Conservation (phyloP, 805 yeast species). For the Candida ortonii region DNA sequence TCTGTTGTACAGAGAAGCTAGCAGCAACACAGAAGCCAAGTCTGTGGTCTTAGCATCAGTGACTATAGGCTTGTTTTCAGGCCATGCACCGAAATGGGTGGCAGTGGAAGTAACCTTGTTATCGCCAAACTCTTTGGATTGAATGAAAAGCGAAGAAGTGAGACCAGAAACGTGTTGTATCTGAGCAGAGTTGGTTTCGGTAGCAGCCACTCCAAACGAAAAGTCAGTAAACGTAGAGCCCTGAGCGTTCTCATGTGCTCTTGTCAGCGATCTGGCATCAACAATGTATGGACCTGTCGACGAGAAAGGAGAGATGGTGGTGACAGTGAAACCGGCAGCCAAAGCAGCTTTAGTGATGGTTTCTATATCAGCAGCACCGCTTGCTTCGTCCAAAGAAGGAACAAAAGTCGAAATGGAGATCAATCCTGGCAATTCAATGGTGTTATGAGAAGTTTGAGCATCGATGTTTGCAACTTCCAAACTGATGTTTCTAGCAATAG, state of each 20-base stretch:
- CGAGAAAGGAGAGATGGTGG: slow-evolving; percentile 74
- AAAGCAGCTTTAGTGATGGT: slow-evolving; percentile 67
- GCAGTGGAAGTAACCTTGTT: slow-evolving; percentile 76
- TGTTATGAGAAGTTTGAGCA: slow-evolving; percentile 86
- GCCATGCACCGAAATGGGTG: slow-evolving; percentile 81
- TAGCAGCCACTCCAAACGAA: slow-evolving; percentile 80
- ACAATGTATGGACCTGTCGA: slow-evolving; percentile 58
- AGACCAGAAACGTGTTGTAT: slow-evolving; percentile 58
- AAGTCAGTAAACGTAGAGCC: slow-evolving; percentile 75
- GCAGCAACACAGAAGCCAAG: slow-evolving; percentile 83
- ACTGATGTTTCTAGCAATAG: slow-evolving; percentile 69
- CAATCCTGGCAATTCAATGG: slow-evolving; percentile 81
- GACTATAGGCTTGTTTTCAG: slow-evolving; percentile 74
- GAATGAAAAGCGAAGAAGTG: slow-evolving; percentile 79
- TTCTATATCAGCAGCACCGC: slow-evolving; percentile 57
- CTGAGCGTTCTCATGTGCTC: slow-evolving; percentile 54
- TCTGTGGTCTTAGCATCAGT: slow-evolving; percentile 92
- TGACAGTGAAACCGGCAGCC: slow-evolving; percentile 85
- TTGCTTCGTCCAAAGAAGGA: slow-evolving; percentile 55
- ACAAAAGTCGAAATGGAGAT: slow-evolving; percentile 78
- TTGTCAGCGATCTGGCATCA: slow-evolving; percentile 62
- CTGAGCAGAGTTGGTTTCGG: slow-evolving; percentile 60
- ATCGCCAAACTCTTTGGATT: slow-evolving; percentile 68
- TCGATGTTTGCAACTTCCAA: slow-evolving; percentile 74
- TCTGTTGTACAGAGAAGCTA: slow-evolving; percentile 84